phyloP scores from a whole-genome alignment of 768 basidiomycete species.

The Mycena kentingensis region DNA sequence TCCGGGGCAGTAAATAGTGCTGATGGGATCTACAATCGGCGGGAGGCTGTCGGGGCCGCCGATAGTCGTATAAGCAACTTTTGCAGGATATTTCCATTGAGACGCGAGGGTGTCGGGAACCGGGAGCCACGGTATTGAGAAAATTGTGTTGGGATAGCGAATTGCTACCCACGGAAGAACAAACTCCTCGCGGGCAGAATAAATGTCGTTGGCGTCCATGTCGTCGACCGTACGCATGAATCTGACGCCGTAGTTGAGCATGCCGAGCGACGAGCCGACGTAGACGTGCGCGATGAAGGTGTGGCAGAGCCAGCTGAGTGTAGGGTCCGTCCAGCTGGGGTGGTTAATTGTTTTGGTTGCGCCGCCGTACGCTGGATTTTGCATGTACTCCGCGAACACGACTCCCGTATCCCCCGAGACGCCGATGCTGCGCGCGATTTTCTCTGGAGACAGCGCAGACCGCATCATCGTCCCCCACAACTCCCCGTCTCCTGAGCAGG shows the following conservation, averaged over 20 bases:
- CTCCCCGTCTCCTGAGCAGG: constrained; percentile 5
- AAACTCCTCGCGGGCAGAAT: constrained; percentile 16
- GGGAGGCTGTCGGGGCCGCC: constrained; percentile 10
- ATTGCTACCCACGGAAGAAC: constrained; percentile 14
- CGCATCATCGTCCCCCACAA: constrained; percentile 7
- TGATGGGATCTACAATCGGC: constrained; percentile 11
- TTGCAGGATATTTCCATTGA: constrained; percentile 13
- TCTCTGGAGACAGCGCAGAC: constrained; percentile 1
- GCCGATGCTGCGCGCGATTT: constrained; percentile 6
- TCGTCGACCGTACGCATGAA: constrained; percentile 16
- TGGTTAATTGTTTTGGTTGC: constrained; percentile 10
- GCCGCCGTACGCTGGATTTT: constrained; percentile 13
- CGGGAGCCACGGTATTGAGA: constrained; percentile 13
- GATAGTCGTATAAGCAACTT: constrained; percentile 7
- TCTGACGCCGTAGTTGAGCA: constrained; percentile 13
- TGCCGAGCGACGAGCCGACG: constrained; percentile 9
- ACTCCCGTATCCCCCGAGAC: constrained; percentile 12
- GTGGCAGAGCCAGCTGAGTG: constrained; percentile 9
- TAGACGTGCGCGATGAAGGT: constrained; percentile 16
- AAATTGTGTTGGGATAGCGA: constrained; percentile 13
- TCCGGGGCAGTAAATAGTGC: constrained; percentile 11
- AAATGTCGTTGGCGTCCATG: constrained; percentile 11
- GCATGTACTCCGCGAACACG: constrained; percentile 13
- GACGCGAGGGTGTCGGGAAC: constrained; percentile 10
- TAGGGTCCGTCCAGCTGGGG: constrained; percentile 10